These are phyloP conservation scores for Phytopythium ostracodes DNA, from an alignment of 352 stramenopile species.

Conservation along the genomic window DNA sequence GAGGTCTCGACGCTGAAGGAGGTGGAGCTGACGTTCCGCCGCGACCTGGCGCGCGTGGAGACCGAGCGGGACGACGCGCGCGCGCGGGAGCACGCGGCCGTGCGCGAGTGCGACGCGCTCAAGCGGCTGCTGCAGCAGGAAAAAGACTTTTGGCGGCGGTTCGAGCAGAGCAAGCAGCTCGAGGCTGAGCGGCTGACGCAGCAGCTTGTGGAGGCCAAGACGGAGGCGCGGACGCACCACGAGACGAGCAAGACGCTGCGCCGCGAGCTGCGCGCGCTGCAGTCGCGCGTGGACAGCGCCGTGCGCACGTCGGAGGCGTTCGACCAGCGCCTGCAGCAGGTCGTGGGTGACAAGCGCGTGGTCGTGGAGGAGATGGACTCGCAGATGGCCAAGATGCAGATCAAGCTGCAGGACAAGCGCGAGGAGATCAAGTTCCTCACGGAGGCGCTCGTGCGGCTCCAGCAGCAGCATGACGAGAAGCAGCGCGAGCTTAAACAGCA, in stretches of 20 bases:
- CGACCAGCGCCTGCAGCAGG: slow-evolving; percentile 39
- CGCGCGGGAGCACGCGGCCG: slow-evolving; percentile 19
- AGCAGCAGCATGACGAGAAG: slow-evolving; percentile 14
- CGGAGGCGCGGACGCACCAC: slow-evolving; percentile 22
- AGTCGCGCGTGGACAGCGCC: slow-evolving; percentile 44
- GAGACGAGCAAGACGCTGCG: slow-evolving; percentile 31
- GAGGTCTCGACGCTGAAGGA: slow-evolving; percentile 11
- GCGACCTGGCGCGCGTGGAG: slow-evolving; percentile 11
- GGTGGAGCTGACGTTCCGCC: slow-evolving; percentile 20
- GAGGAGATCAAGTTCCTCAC: slow-evolving; percentile 58
- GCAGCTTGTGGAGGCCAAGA: slow-evolving; percentile 27
- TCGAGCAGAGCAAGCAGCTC: slow-evolving; percentile 14
- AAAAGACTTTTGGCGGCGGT: slow-evolving; percentile 37
- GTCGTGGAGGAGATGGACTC: slow-evolving; percentile 25
- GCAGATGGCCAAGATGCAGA: slow-evolving; percentile 33
- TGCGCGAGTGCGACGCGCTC: slow-evolving; percentile 30
- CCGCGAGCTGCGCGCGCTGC: slow-evolving; percentile 37
- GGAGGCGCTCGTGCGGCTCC: slow-evolving; percentile 38
- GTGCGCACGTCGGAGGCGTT: slow-evolving; percentile 44
- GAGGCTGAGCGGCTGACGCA: slow-evolving; percentile 30
- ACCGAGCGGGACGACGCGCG: slow-evolving; percentile 11
- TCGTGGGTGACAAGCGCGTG: slow-evolving; percentile 43
- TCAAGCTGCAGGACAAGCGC: slow-evolving; percentile 47
- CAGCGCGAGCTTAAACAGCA: slow-evolving; percentile 6
- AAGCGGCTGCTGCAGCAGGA: slow-evolving; percentile 44